These are phyloP conservation scores for Calonectria ilicicola DNA, from an alignment of 2,329 filamentous ascomycete species.

Conservation along the genomic window DNA sequence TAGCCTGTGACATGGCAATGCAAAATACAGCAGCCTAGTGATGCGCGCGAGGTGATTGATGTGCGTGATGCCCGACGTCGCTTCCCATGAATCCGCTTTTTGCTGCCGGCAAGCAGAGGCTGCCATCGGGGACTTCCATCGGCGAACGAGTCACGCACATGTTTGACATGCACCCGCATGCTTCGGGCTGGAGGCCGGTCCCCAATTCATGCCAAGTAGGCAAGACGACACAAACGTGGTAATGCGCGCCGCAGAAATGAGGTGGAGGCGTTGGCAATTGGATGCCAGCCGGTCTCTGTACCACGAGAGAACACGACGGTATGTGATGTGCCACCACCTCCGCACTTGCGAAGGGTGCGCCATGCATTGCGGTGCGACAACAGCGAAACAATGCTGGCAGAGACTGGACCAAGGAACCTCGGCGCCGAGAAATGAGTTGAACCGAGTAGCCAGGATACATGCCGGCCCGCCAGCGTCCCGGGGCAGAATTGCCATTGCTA, in stretches of 20 bases:
- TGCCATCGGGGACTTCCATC: slow-evolving; percentile 9
- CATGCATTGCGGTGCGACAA: slow-evolving; percentile 13
- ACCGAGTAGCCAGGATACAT: neutral
- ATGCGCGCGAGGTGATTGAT: slow-evolving; percentile 13
- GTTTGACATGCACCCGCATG: slow-evolving; percentile 18
- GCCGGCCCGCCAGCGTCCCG: neutral
- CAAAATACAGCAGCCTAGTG: slow-evolving; percentile 18
- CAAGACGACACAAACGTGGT: slow-evolving; percentile 13
- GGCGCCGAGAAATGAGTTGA: neutral
- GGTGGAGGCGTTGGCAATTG: slow-evolving; percentile 14
- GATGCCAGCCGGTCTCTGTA: neutral
- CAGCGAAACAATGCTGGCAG: slow-evolving; percentile 2
- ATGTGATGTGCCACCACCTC: slow-evolving; percentile 21
- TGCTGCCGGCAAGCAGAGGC: slow-evolving; percentile 21
- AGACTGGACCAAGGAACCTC: neutral
- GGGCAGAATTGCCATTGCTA: neutral
- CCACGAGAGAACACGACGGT: neutral
- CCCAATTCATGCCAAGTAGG: slow-evolving; percentile 13
- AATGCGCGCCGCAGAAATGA: slow-evolving; percentile 15
- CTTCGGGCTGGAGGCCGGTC: slow-evolving; percentile 16
- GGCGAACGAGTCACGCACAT: slow-evolving; percentile 18
- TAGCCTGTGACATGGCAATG: slow-evolving; percentile 9
- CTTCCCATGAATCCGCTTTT: slow-evolving; percentile 24
- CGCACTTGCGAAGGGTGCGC: slow-evolving; percentile 4
- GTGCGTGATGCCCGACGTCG: slow-evolving; percentile 26